A percentile compares a stretch with the other conserved stretches of the same genome.
Conservation (phyloP, 2,329 filamentous ascomycete species). For the Xylaria sp. region DNA sequence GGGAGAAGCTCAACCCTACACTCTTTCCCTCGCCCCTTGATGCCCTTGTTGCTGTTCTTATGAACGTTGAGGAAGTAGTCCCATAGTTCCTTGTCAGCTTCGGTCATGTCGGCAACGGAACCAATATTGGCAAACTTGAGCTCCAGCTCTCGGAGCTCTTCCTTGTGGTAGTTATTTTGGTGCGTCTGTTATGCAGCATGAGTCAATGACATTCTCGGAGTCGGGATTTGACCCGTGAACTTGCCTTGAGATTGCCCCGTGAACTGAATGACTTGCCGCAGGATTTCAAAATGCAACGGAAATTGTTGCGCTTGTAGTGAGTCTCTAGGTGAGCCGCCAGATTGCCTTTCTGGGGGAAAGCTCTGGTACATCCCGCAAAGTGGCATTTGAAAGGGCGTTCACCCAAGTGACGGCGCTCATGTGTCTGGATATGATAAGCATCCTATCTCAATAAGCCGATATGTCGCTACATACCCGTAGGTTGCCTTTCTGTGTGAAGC, state of each 20-base stretch:
- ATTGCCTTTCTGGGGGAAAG: conserved; percentile 85
- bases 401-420: conserved; percentile 85
- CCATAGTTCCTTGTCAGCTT: conserved; percentile 76
- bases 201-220: background rate
- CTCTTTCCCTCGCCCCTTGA: conserved; percentile 92
- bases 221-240: conserved; percentile 16
- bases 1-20: conserved; percentile 60
- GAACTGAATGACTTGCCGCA: conserved; percentile 91
- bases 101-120: conserved; percentile 66
- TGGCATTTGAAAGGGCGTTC: conserved; percentile 80
- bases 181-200: conserved; percentile 51
- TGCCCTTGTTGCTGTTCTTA: conserved; percentile 98
- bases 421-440: conserved; percentile 62
- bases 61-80: conserved; percentile 87
- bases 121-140: conserved; percentile 68
- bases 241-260: conserved; percentile 87
- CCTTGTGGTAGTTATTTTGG: conserved; percentile 89
- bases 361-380: conserved; percentile 66
- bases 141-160: conserved; percentile 73
- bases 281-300: conserved; percentile 78
- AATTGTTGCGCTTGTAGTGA: conserved; percentile 78
- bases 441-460: background rate
- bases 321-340: conserved; percentile 84
- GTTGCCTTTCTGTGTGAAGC: conserved; percentile 90
- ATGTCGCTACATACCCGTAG: conserved; percentile 67